A percentile compares a stretch with the other conserved stretches of the same genome.
These are phyloP conservation scores for Epichloe brachyelytri DNA, from an alignment of 2,329 filamentous ascomycete species.

Conservation along the genomic window DNA sequence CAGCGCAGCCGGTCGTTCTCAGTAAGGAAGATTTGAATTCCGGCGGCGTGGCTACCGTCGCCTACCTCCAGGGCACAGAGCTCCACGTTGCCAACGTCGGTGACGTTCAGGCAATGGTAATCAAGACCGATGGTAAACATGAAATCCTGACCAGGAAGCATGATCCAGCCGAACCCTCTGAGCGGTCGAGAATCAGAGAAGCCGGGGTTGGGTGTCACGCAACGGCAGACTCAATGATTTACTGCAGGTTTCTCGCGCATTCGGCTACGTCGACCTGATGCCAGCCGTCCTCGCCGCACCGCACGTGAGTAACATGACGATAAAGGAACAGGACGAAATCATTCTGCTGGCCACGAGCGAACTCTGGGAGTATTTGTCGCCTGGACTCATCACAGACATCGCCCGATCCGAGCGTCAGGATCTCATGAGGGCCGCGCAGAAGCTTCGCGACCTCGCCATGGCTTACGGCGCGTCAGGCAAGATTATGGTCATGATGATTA, in stretches of 20 bases:
- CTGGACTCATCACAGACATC: conserved; percentile 83
- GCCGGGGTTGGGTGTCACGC: conserved; percentile 93
- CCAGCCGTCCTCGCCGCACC: conserved; percentile 88
- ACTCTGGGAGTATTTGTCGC: conserved; percentile 87
- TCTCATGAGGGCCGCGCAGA: conserved; percentile 89
- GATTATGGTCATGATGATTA: conserved; percentile 98
- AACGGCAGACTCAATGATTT: conserved; percentile 88
- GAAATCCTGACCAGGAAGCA: conserved; percentile 82
- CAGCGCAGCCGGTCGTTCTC: conserved; percentile 60
- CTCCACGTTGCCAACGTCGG: conserved; percentile 92
- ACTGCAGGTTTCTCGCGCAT: conserved; percentile 83
- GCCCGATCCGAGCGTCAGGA: conserved; percentile 76
- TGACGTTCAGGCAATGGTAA: conserved; percentile 88
- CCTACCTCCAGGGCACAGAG: conserved; percentile 81
- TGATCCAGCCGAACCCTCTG: conserved; percentile 74
- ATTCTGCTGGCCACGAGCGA: conserved; percentile 84
- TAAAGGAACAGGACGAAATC: conserved; percentile 86
- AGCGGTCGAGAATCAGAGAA: conserved; percentile 81
- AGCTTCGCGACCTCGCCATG: conserved; percentile 86
- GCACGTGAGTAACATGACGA: conserved; percentile 61
- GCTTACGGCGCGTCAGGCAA: conserved; percentile 89
- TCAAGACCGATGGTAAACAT: conserved; percentile 75
- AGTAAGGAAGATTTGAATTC: conserved; percentile 82
- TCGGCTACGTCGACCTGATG: conserved; percentile 87
- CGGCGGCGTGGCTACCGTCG: conserved; percentile 81